phyloP scores from a whole-genome alignment of 306 rosid species.

The Cajanus cajan region DNA sequence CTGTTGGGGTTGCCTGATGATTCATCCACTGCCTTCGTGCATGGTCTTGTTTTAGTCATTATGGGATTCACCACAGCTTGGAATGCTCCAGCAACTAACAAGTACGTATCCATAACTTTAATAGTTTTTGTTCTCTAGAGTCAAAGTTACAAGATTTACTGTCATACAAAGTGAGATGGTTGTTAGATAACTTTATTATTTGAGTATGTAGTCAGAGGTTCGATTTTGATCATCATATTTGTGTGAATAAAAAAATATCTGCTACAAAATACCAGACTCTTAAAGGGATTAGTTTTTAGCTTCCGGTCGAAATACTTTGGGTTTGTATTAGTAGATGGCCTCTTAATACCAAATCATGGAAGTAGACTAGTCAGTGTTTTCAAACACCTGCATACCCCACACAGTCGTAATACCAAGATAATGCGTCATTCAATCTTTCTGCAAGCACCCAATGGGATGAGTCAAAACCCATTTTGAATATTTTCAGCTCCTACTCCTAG shows the following conservation, averaged over 20 bases:
- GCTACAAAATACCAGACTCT: too few relatives aligned
- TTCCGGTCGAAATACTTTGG: too few relatives aligned
- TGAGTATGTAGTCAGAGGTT: too few relatives aligned
- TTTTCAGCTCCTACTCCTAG: too few relatives aligned
- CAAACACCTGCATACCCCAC: background rate
- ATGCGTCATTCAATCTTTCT: background rate
- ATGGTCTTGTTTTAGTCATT: slow-evolving; percentile 63
- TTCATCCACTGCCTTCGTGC: slow-evolving; percentile 60
- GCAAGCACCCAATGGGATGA: background rate
- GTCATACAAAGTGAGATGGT: too few relatives aligned
- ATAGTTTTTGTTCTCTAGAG: background rate
- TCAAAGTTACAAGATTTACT: background rate
- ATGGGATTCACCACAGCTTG: slow-evolving; percentile 72
- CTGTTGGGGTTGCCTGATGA: slow-evolving; percentile 65
- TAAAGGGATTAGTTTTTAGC: too few relatives aligned
- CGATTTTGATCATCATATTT: too few relatives aligned
- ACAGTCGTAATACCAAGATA: background rate
- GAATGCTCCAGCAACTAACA: slow-evolving; percentile 79
- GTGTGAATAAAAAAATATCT: too few relatives aligned
- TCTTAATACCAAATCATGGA: background rate
- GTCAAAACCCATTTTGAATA: background rate
- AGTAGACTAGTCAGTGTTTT: background rate
- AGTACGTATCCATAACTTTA: slow-evolving; percentile 40
- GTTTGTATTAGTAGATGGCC: background rate
- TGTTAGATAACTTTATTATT: too few relatives aligned